Evolutionary conservation across 2,329 filamentous ascomycete genomes (phyloP).

Genomic region (Alternaria longipes): DNA sequence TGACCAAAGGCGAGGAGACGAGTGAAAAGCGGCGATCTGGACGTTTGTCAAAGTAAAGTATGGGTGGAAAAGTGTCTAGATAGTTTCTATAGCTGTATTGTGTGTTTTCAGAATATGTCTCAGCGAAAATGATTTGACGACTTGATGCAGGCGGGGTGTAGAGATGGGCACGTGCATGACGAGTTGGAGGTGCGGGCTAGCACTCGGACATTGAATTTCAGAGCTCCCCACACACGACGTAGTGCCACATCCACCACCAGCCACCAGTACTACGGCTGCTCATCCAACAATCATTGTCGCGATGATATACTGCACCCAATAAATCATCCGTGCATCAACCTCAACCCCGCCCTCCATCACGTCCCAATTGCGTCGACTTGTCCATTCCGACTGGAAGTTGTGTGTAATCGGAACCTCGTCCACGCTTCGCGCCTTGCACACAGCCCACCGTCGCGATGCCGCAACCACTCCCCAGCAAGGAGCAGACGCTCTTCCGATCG

Average conservation of each 20-base stretch:
- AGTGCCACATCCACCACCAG: conserved; percentile 23
- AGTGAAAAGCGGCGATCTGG: conserved; percentile 35
- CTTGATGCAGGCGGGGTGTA: conserved; percentile 6
- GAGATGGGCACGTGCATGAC: conserved; percentile 31
- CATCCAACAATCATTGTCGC: conserved; percentile 13
- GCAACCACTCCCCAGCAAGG: conserved; percentile 82
- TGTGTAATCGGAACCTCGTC: conserved; percentile 21
- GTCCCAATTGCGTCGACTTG: conserved; percentile 10
- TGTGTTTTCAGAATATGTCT: neutral
- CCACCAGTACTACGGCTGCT: conserved; percentile 14
- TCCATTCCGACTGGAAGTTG: conserved; percentile 22
- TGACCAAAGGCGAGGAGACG: conserved; percentile 25
- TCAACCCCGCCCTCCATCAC: neutral
- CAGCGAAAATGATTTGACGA: neutral
- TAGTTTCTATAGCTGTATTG: neutral
- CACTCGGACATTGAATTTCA: conserved; percentile 42
- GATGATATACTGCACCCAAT: conserved; percentile 21
- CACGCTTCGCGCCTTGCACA: conserved; percentile 15
- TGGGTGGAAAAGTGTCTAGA: neutral
- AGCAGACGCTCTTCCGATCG: conserved; percentile 91
- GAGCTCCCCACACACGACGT: conserved; percentile 45
- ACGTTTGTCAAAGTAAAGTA: conserved; percentile 26
- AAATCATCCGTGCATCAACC: conserved; percentile 10
- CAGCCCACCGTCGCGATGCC: conserved; percentile 64
- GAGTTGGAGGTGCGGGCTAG: conserved; percentile 16